Evolutionary conservation across 768 basidiomycete species (phyloP).

Genomic region (Rossbeevera mucosa): DNA sequence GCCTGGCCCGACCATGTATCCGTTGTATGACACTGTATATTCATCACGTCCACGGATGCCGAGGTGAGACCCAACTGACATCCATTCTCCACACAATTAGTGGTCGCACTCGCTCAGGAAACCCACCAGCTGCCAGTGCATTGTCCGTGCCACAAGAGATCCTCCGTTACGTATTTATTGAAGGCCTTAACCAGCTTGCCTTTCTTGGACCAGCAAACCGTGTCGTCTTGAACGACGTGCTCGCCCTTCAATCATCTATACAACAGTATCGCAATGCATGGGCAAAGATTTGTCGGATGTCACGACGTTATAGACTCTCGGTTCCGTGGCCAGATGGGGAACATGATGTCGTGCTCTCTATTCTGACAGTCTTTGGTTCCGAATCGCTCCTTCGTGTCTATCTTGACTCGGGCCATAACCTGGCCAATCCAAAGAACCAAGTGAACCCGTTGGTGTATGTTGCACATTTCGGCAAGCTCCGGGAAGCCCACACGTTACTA

Average conservation of each 20-base stretch:
- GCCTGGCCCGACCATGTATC: slow-evolving; percentile 5
- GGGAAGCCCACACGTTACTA: slow-evolving; percentile 1
- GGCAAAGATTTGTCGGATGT: background rate
- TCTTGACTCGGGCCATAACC: background rate
- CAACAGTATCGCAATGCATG: background rate
- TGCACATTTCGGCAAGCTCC: slow-evolving; percentile 5
- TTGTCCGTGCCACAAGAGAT: background rate
- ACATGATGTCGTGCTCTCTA: slow-evolving; percentile 7
- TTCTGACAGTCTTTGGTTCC: slow-evolving; percentile 7
- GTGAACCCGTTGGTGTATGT: slow-evolving; percentile 12
- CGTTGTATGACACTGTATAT: slow-evolving; percentile 3
- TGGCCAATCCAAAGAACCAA: background rate
- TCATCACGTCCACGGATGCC: background rate
- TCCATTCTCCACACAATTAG: background rate
- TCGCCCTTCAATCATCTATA: background rate
- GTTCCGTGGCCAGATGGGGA: background rate
- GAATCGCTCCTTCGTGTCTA: slow-evolving; percentile 1
- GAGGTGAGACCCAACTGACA: background rate
- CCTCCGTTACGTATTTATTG: slow-evolving; percentile 1
- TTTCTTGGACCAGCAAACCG: background rate
- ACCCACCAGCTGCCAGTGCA: background rate
- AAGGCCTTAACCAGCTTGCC: slow-evolving; percentile 6
- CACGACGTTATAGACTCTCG: background rate
- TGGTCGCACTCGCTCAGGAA: background rate
- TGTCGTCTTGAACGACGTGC: slow-evolving; percentile 2